Percentiles rank a stretch among this genome's conserved stretches.
These are phyloP conservation scores for Scalesia atractyloides DNA, from an alignment of 129 eudicot genomes.

Conservation along the genomic window DNA sequence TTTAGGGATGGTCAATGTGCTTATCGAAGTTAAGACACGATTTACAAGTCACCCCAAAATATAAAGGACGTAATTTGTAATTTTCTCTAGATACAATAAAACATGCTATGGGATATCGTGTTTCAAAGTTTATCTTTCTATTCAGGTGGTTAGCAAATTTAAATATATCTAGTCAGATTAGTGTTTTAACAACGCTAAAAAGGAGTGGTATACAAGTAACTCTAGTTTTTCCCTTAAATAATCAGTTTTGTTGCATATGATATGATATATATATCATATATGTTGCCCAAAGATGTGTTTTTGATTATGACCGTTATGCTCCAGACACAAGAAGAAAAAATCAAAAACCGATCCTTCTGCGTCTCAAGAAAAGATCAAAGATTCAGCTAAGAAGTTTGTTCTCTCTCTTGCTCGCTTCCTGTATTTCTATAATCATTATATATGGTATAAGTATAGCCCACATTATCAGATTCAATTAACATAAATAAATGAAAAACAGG, in stretches of 20 bases:
- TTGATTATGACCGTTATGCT: background rate
- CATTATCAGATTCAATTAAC: constrained; percentile 2
- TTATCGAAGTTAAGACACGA: no score
- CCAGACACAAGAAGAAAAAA: constrained; percentile 65
- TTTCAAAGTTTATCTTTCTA: background rate
- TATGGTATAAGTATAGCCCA: no score
- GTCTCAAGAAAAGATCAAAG: constrained; percentile 43
- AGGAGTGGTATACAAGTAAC: background rate
- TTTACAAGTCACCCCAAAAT: no score
- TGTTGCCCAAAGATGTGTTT: background rate
- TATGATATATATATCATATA: no score
- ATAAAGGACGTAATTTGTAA: background rate
- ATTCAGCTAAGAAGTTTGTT: constrained; percentile 53
- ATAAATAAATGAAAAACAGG: constrained; percentile 13
- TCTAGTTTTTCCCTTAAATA: no score
- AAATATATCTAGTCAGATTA: no score
- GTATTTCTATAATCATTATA: background rate
- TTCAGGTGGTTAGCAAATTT: background rate
- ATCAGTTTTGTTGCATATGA: no score
- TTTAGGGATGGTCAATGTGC: no score
- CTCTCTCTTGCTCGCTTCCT: background rate
- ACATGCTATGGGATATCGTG: background rate
- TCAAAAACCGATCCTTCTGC: constrained; percentile 45
- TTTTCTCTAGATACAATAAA: background rate
- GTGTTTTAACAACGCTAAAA: background rate